Base-by-base conservation (phyloP, 2,329 filamentous ascomycete species). In the Helotiales sp. region DNA sequence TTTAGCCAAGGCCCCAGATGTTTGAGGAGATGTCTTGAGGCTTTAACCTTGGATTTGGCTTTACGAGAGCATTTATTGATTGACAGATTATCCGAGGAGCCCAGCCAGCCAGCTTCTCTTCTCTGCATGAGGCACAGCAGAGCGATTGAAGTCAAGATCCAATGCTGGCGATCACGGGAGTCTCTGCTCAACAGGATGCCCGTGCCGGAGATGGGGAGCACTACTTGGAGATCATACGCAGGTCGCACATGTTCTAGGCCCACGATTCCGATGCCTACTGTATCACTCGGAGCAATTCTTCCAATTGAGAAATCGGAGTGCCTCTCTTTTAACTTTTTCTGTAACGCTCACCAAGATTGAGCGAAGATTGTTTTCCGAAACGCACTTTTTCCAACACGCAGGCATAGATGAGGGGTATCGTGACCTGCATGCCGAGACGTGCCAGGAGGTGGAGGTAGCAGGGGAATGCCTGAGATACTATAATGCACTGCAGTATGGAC, bases 311-410 rank as follows among this genome's bases (percentile, higher is more conserved):
- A 34, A 34, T 17, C 17, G n/a, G 50, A 28, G n/a, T 22, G 28
- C 17, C 15, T 34, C 26, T 10, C 49, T 34, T 55, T 55, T 10
- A 13, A 55, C 30, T 55, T 55, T 34, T 55, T 34, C 50, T 55
- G 50, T 32, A 55, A 55, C 50, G 11, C 28, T 20, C 17, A n/a
- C 50, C 50, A 34, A 28, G 50, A 24, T 28, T 55, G 30, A 62
- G 17, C 65, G 62, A 67, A 63, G 65, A 63, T 65, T 62, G 49
- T 69, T 65, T 65, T 59, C 62, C 65, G 68, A 67, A 67, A 67
- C 64, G 61, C 30, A 63, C 20, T 43, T 50, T 67, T 64, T 59
- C 24, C 24, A 24, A 32, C 59, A 66, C 34, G 65, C 68, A 54
- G 45, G 50, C 30, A 50, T 20, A 59, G 50, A 20, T 20, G 59